These are phyloP conservation scores for Thuidium tamariscinum DNA, from an alignment of 225 moss, liverwort and hornwort species.

Conservation along the genomic window DNA sequence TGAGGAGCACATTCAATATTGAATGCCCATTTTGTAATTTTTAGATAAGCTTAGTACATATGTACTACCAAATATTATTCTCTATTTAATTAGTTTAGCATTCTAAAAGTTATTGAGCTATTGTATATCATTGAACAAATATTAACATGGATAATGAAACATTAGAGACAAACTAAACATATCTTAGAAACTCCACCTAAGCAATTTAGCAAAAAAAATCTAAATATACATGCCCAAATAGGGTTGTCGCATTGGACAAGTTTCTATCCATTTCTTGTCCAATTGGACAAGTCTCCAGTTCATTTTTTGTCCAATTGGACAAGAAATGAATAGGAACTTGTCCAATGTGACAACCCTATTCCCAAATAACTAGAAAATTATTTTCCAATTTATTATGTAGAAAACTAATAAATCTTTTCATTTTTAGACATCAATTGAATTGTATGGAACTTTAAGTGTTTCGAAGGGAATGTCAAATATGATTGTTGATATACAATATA, in stretches of 20 bases:
- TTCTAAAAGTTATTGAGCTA: neutral
- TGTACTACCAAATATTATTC: neutral
- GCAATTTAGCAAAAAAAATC: too few relatives aligned
- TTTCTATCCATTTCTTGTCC: too few relatives aligned
- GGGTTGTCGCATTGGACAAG: too few relatives aligned
- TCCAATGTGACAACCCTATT: too few relatives aligned
- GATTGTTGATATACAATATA: too few relatives aligned
- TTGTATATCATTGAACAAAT: neutral
- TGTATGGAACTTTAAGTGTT: too few relatives aligned
- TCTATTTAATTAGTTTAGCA: neutral
- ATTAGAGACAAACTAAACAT: neutral
- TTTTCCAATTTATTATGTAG: neutral
- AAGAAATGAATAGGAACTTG: too few relatives aligned
- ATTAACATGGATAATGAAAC: neutral
- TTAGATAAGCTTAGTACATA: neutral
- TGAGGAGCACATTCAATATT: too few relatives aligned
- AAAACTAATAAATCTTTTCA: neutral
- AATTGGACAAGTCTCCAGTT: too few relatives aligned
- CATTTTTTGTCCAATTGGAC: too few relatives aligned
- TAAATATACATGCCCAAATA: neutral
- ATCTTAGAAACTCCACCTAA: neutral
- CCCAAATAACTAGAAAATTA: neutral
- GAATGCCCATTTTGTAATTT: neutral
- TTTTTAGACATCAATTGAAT: accelerated
- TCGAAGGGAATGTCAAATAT: too few relatives aligned